Base-by-base conservation (phyloP, 805 yeast genomes). In the Maudiozyma barnettii region DNA sequence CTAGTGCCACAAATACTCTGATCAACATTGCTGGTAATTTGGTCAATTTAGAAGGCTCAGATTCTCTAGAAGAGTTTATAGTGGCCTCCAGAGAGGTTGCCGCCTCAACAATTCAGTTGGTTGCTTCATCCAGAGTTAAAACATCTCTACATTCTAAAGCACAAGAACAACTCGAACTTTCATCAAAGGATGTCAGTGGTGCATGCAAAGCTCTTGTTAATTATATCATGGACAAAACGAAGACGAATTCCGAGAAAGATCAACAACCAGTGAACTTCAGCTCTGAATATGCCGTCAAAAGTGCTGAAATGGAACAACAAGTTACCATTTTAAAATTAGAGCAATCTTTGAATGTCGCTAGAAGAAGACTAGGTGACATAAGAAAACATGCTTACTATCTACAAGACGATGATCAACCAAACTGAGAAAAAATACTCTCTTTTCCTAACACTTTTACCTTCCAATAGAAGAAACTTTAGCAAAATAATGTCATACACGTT, bases 31-130 rank as follows among this genome's bases (percentile, higher is more conserved):
- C 95, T 0, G 93, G 87, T 66, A 93, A 95, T 18, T 87, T 86
- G 16, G 68, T 88, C 37, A 73, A 74, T 1, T 63, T 65, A n/a
- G 81, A 81, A 54, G 39, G 21, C 10, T 31, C 30, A 7, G 29
- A 42, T 18, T 69, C 86, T 0, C 87, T 81, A 48, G 96, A 88
- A 61, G 85, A 87, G 66, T 75, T 88, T 50, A 84, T 88, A 55
- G 96, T 88, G 22, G 91, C 95, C 0, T 87, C 95, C 1, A 86
- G 85, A 57, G 95, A 88, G 62, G 96, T 88, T 8, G 90, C 95
- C 1, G 89, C 95, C 0, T 82, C 95, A 0, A 88, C 96, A 1
- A 95, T 91, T 2, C 96, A 88, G 69, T 74, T 88, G 45, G 96
- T 88, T 5, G 90, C 96, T 5, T 93, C 96, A 0, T 82, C 95